Percentiles rank a stretch among this genome's conserved stretches.
Evolutionary conservation across 495 filamentous ascomycete species (phyloP).

Genomic region (Tuber aestivum): DNA sequence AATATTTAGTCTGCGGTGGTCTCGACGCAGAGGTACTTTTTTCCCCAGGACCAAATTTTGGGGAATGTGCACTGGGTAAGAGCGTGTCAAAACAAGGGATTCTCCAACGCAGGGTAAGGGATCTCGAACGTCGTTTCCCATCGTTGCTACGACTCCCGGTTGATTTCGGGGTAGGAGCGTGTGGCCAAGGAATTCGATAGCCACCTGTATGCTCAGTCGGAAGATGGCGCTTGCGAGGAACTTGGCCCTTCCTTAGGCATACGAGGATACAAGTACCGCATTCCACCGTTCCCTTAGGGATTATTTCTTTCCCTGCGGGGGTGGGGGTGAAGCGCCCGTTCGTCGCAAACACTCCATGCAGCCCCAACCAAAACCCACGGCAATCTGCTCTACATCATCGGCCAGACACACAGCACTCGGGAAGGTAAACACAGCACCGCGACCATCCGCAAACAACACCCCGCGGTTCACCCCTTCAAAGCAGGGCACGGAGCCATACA

Average conservation of each 20-base stretch:
- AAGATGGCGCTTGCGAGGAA: constrained; percentile 48
- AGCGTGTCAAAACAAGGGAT: too few species aligned
- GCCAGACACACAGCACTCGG: constrained; percentile 48
- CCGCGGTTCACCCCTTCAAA: constrained; percentile 55
- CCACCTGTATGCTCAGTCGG: constrained; percentile 49
- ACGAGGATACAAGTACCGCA: constrained; percentile 52
- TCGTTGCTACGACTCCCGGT: constrained; percentile 19
- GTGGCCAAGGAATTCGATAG: constrained; percentile 28
- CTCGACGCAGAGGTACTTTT: too few species aligned
- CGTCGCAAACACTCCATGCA: constrained; percentile 52
- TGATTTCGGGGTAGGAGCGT: constrained; percentile 13
- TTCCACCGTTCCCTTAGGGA: constrained; percentile 9
- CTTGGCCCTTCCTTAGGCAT: constrained; percentile 49
- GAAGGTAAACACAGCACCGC: constrained; percentile 56
- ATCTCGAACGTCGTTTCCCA: constrained; percentile 41
- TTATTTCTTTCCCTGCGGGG: constrained; percentile 18
- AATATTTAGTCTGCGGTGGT: constrained; percentile 49
- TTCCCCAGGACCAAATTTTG: too few species aligned
- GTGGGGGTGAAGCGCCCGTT: constrained; percentile 46
- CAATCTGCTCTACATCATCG: too few species aligned
- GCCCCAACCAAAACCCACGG: constrained; percentile 52
- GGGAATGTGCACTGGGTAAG: too few species aligned
- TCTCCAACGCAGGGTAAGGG: too few species aligned
- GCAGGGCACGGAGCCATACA: constrained; percentile 55
- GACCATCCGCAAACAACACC: constrained; percentile 56